These are phyloP conservation scores for Kwoniella europaea DNA, from an alignment of 768 basidiomycete species.

Conservation along the genomic window DNA sequence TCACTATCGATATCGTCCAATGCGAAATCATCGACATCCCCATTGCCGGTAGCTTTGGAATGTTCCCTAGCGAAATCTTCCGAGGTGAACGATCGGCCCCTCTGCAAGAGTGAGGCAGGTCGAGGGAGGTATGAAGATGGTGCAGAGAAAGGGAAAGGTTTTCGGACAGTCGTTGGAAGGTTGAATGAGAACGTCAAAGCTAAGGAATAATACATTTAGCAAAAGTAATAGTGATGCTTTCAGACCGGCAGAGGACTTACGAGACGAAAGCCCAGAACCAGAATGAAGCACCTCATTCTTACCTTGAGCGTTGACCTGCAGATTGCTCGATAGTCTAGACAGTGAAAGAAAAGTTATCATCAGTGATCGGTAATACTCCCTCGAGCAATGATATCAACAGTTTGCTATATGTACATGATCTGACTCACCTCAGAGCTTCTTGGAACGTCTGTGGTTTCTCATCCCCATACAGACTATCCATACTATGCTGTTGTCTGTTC, in stretches of 20 bases:
- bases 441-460: conserved; percentile 28
- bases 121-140: conserved; percentile 20
- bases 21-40: conserved; percentile 19
- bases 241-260: conserved; percentile 19
- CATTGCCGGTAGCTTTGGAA: conserved; percentile 1
- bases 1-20: conserved; percentile 20
- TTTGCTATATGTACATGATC: too few relatives aligned
- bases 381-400: background rate
- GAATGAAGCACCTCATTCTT: conserved; percentile 24
- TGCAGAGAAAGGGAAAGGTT: conserved; percentile 28
- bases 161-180: conserved; percentile 16
- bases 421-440: conserved; percentile 40
- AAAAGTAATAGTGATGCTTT: background rate
- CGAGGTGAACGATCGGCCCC: conserved; percentile 54
- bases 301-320: conserved; percentile 34
- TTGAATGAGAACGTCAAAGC: conserved; percentile 38
- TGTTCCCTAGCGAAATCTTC: conserved; percentile 46
- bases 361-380: too few relatives aligned
- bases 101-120: conserved; percentile 43
- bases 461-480: conserved; percentile 32
- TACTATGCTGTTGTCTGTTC: conserved; percentile 39
- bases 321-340: conserved; percentile 30
- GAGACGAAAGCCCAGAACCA: conserved; percentile 36
- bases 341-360: background rate
- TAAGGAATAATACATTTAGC: background rate